Base-by-base conservation (phyloP, 768 basidiomycete species). In the Rhizopogon rudus region DNA sequence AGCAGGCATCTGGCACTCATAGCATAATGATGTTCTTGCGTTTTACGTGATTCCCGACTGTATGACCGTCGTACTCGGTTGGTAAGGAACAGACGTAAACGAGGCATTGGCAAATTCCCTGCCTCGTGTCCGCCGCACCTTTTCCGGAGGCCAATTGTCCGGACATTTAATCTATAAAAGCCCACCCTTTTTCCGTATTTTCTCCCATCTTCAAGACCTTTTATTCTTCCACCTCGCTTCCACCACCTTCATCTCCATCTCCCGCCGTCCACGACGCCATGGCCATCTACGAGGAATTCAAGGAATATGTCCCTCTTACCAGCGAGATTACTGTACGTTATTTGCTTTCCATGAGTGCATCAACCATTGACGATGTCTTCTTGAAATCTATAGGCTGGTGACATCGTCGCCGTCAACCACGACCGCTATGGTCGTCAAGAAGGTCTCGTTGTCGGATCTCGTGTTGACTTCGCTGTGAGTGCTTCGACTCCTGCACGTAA, bases 401-500 rank as follows among this genome's bases (percentile, higher is more conserved):
- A 93, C 68, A 77, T 91, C 65, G 90, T 93, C 70, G 77, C 87
- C 54, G 85, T 92, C 64, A 78, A 83, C 63, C 80, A 88, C 65
- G 81, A 81, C 40, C 51, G 70, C 31, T 77, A 78, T 56, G 87
- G 86, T 62, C 77, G 81, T 59, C 81, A 78, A 64, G 91, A 94
- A 67, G 91, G 92, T 51, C 79, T 92, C 55, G 91, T 93, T 60
- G 73, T 91, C 39, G 88, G 89, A 40, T 80, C 87, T 35, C 84
- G 88, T 72, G 62, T 80, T 55, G 91, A 93, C 80, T 74, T 77
- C 60, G 70, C 77, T 52, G 90, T 91, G 69, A 61, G 87, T 77
- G 54, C 14, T 22, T 5, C 20, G 14, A 14, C 42, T 52, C 33
- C 37, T 44, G 48, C 55, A 29, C 31, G 20, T 10, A 28, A 28